A percentile compares a stretch with the other conserved stretches of the same genome.
phyloP scores from a whole-genome alignment of 306 rosid genomes.

The Pyrus betulifolia region DNA sequence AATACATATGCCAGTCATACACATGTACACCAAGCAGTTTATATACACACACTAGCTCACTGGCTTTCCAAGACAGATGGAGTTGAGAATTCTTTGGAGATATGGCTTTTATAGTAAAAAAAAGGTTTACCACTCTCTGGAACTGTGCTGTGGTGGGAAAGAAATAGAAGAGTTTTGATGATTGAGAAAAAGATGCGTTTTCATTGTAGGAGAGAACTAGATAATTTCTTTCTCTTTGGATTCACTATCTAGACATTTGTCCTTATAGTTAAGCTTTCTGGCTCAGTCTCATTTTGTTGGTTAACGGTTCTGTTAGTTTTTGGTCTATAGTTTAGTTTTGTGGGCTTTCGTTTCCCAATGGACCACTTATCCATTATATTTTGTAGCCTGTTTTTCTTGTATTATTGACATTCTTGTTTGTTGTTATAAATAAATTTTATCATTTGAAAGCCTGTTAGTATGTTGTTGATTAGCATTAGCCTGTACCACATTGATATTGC shows the following conservation, averaged over 20 bases:
- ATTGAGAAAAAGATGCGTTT: too few relatives aligned
- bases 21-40: not conserved
- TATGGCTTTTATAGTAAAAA: not conserved
- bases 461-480: not conserved
- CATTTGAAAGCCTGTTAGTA: not conserved
- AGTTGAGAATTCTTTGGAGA: not conserved
- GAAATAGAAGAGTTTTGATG: not conserved
- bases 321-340: not conserved
- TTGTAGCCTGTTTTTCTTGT: not conserved
- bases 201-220: not conserved
- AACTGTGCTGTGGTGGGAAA: not conserved
- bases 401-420: not conserved
- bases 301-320: not conserved
- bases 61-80: not conserved
- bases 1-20: not conserved
- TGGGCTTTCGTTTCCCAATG: not conserved
- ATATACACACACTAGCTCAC: not conserved
- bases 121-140: too few relatives aligned
- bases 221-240: not conserved
- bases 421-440: not conserved
- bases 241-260: not conserved
- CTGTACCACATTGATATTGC: not conserved
- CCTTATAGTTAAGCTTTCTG: not conserved
- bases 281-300: not conserved
- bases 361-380: not conserved